These are phyloP conservation scores for Trichosporon coremiiforme DNA, from an alignment of 1,284 basidiomycete genomes.

Conservation along the genomic window DNA sequence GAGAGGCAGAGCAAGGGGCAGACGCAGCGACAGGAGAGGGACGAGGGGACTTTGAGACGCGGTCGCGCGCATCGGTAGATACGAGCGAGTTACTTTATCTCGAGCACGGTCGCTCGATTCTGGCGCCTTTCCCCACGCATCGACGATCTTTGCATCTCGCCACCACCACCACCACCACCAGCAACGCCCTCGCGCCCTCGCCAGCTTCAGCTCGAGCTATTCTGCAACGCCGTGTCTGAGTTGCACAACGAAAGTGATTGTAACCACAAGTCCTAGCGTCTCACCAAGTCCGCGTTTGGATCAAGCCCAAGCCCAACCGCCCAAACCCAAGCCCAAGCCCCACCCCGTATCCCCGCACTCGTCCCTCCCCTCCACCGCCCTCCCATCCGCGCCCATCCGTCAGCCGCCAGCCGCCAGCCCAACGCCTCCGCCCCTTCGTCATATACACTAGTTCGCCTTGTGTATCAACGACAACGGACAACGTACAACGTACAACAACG, in stretches of 20 bases:
- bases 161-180: constrained; percentile 10
- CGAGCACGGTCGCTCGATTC: background rate
- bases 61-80: background rate
- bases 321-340: background rate
- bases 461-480: background rate
- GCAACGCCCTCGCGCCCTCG: background rate
- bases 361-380: background rate
- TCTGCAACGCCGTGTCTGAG: too few species aligned
- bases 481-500: too few species aligned
- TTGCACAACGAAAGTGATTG: background rate
- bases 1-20: background rate
- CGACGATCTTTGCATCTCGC: constrained; percentile 11
- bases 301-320: background rate
- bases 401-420: background rate
- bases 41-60: background rate
- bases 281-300: background rate
- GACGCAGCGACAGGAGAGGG: background rate
- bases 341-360: background rate
- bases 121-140: constrained; percentile 12
- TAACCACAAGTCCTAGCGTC: constrained; percentile 8
- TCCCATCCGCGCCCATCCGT: background rate
- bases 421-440: constrained; percentile 15
- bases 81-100: constrained; percentile 7
- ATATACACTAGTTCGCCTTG: constrained; percentile 4
- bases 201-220: background rate